These are phyloP conservation scores for Tolypocladium sp. DNA, from an alignment of 2,329 filamentous ascomycete species.

Conservation along the genomic window DNA sequence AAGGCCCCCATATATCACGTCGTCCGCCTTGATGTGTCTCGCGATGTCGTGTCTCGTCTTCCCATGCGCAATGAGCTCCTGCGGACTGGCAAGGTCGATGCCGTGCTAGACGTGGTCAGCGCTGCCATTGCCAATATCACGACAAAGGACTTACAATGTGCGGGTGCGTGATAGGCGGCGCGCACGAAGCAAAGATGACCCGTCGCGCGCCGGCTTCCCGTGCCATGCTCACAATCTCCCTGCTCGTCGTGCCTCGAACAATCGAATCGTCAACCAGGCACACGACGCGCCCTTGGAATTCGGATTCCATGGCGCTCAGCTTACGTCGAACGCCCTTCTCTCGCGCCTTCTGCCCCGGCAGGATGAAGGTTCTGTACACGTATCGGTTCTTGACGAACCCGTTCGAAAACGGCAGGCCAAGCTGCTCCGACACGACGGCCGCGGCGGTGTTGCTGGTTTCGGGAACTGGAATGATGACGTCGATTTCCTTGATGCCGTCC, in stretches of 20 bases:
- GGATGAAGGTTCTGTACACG: slow-evolving; percentile 77
- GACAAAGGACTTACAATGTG: slow-evolving; percentile 60
- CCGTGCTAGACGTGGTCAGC: slow-evolving; percentile 22
- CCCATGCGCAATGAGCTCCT: slow-evolving; percentile 32
- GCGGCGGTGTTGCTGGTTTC: slow-evolving; percentile 74
- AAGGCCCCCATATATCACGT: slow-evolving; percentile 37
- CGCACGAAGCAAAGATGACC: slow-evolving; percentile 75
- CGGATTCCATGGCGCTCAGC: slow-evolving; percentile 74
- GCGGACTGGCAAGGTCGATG: slow-evolving; percentile 35
- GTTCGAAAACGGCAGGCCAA: slow-evolving; percentile 69
- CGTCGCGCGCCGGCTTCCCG: slow-evolving; percentile 73
- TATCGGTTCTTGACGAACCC: slow-evolving; percentile 88
- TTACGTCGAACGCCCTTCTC: slow-evolving; percentile 86
- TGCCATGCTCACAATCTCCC: slow-evolving; percentile 50
- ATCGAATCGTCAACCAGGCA: slow-evolving; percentile 85
- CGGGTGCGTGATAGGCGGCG: slow-evolving; percentile 73
- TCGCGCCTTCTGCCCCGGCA: slow-evolving; percentile 64
- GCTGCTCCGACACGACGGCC: slow-evolving; percentile 61
- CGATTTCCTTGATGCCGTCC: slow-evolving; percentile 65
- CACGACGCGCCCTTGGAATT: slow-evolving; percentile 75
- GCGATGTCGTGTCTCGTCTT: slow-evolving; percentile 28
- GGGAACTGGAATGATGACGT: slow-evolving; percentile 71
- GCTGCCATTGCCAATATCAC: neutral
- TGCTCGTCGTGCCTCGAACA: slow-evolving; percentile 46
- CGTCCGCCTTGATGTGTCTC: slow-evolving; percentile 7